Evolutionary conservation across 768 basidiomycete genomes (phyloP), one percentile per base, ranked within the genome.

Genomic region (Boletus patriciae): DNA sequence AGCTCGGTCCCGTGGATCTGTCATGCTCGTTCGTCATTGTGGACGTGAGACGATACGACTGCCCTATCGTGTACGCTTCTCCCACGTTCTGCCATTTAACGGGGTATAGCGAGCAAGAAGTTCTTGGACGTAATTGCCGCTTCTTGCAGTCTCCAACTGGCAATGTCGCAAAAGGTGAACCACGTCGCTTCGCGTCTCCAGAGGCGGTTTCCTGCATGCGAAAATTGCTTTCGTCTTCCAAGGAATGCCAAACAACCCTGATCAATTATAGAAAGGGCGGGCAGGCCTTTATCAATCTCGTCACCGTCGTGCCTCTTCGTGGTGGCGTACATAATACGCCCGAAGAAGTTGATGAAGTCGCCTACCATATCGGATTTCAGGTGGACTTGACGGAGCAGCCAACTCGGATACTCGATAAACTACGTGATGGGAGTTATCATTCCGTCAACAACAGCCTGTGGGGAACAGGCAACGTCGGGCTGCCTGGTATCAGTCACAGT

Each of bases 301-400:
- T 98, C 60, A 90, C 90, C 23, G 82, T 98, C 65, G 90, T 98
- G 37, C 96, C 97, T 18, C 81, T 98, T 56, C 69, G 78, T 0
- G 92, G 88, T 9, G 90, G 83, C 55, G 76, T 64, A 55, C 61
- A 54, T 73, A 79, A 69, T 66, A 62, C 31, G 41, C 73, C 60
- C 60, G 79, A 83, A 42, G 87, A 85, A 61, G 79, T 79, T 37
- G 83, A 85, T 52, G 88, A 95, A 44, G 80, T 91, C 40, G 85
- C 84, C 10, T 96, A 89, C 69, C 88, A 92, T 65, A 87, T 99
- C 49, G 97, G 97, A 1, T 98, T 99, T 78, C 94, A 99, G 73
- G 90, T 97, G 53, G 93, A 98, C 72, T 77, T 99, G 47, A 85
- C 86, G 18, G 85, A 88, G 65, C 93, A 95, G 74, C 94, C 93